Conservation (phyloP, 2,329 filamentous ascomycete genomes). For the Dendrostoma leiphaemia region DNA sequence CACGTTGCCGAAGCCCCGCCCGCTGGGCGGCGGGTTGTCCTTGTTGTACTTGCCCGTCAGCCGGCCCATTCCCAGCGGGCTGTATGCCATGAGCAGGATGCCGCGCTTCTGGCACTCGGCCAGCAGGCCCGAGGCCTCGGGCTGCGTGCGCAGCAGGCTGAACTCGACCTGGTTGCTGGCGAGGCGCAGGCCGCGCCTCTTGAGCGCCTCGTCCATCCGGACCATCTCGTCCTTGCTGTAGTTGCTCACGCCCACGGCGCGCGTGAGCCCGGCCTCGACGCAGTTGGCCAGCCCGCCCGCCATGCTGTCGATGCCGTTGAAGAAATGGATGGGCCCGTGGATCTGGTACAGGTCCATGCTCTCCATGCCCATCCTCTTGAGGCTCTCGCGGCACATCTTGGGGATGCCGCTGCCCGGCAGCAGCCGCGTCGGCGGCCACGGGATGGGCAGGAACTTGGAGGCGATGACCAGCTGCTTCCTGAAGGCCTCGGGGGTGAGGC, state of each 20-base stretch:
- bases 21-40: conserved; percentile 34
- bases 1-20: conserved; percentile 38
- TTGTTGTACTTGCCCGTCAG: conserved; percentile 38
- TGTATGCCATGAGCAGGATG: conserved; percentile 41
- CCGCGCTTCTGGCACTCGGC: conserved; percentile 36
- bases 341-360: conserved; percentile 32
- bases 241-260: conserved; percentile 42
- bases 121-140: conserved; percentile 37
- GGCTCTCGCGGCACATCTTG: conserved; percentile 33
- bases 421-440: conserved; percentile 15
- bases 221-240: conserved; percentile 40
- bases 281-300: conserved; percentile 41
- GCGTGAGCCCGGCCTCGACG: conserved; percentile 38
- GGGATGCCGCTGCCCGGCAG: conserved; percentile 30
- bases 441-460: conserved; percentile 37
- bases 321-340: conserved; percentile 40
- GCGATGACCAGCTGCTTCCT: conserved; percentile 37
- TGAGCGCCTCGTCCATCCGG: conserved; percentile 38
- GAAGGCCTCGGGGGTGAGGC: conserved; percentile 34
- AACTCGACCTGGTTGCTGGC: conserved; percentile 44
- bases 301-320: conserved; percentile 34
- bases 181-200: conserved; percentile 35
- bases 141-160: conserved; percentile 38
- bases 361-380: conserved; percentile 36
- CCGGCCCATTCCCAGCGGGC: conserved; percentile 37